Evolutionary conservation across 225 moss, liverwort and hornwort genomes (phyloP).

Genomic region (Lunularia cruciata): DNA sequence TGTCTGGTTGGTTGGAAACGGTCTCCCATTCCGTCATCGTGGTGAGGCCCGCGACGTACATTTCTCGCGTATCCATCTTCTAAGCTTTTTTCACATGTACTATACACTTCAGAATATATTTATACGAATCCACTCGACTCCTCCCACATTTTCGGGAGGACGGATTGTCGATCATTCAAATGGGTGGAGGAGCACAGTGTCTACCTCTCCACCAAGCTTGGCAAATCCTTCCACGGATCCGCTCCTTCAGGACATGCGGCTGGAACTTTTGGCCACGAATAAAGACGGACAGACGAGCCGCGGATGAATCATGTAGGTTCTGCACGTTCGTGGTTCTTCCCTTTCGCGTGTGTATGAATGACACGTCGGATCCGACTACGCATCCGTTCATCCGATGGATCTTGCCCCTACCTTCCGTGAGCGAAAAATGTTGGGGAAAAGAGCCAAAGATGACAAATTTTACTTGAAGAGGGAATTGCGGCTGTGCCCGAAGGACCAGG

Average conservation of each 20-base stretch:
- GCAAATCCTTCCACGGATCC: not conserved
- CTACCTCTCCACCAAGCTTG: not conserved
- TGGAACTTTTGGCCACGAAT: not conserved
- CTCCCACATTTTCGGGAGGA: not conserved
- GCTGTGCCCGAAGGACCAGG: too few species aligned
- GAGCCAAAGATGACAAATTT: too few species aligned
- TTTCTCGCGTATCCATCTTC: too few species aligned
- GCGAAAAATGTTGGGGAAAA: too few species aligned
- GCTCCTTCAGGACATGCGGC: not conserved
- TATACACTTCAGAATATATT: too few species aligned
- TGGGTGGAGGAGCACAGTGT: constrained; percentile 1
- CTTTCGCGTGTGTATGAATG: not conserved
- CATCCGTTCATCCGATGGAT: too few species aligned
- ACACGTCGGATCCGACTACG: too few species aligned
- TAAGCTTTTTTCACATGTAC: too few species aligned
- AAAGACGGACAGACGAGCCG: not conserved
- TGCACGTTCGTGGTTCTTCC: not conserved
- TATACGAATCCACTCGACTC: not conserved
- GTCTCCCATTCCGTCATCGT: too few species aligned
- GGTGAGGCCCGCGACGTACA: not conserved
- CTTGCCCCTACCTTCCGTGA: too few species aligned
- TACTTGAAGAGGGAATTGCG: too few species aligned
- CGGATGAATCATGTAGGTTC: not conserved
- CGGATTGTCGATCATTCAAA: not conserved
- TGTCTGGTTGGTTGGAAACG: too few species aligned